Conservation (phyloP, 2,329 filamentous ascomycete genomes). For the Cordyceps pruinosa region DNA sequence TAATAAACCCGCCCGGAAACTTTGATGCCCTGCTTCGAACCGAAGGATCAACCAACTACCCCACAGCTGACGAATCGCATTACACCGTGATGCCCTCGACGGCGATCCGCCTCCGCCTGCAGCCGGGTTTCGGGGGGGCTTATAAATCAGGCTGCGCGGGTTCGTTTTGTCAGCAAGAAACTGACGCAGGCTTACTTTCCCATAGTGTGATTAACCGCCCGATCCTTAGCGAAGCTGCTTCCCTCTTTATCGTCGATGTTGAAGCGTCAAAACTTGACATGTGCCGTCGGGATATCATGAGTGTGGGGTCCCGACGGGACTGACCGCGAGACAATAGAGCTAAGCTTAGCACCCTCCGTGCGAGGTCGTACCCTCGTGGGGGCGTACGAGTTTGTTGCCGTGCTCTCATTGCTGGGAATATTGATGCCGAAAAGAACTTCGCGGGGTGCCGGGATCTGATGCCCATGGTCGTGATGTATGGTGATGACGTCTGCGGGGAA, state of each 20-base stretch:
- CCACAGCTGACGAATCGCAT: not conserved
- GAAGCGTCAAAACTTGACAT: too few species aligned
- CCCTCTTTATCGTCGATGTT: too few species aligned
- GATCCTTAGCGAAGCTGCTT: too few species aligned
- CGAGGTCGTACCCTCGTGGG: conserved; percentile 1
- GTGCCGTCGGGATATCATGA: not conserved
- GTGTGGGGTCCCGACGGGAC: not conserved
- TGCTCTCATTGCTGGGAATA: conserved; percentile 1
- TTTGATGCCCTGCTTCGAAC: too few species aligned
- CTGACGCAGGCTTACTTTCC: too few species aligned
- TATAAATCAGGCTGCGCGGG: not conserved
- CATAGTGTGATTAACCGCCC: too few species aligned
- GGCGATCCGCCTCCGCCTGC: not conserved
- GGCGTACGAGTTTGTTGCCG: not conserved
- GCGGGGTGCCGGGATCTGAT: not conserved
- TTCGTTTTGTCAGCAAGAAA: not conserved
- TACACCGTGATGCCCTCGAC: not conserved
- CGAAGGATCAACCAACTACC: not conserved
- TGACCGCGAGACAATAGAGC: not conserved
- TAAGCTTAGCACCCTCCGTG: not conserved
- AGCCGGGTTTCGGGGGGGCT: not conserved
- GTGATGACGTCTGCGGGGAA: not conserved
- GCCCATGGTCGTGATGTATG: not conserved
- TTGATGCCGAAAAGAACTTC: not conserved
- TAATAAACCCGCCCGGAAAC: too few species aligned